These are phyloP conservation scores for Trichoderma sp. DNA, from an alignment of 2,329 filamentous ascomycete genomes.

Conservation along the genomic window DNA sequence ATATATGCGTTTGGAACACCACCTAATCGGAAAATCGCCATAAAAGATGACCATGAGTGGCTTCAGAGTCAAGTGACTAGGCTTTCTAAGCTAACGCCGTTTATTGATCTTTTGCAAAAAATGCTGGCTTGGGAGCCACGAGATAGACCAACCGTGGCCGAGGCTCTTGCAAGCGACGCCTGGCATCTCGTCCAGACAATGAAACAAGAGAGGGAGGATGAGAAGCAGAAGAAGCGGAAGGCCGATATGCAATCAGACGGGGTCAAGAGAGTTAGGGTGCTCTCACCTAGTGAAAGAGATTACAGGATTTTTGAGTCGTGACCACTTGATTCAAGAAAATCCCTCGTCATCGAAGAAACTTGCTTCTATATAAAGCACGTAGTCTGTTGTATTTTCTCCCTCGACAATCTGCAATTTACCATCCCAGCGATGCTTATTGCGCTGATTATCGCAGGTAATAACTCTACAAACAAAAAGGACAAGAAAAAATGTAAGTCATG, in stretches of 20 bases:
- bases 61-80: not conserved
- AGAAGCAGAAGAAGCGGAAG: not conserved
- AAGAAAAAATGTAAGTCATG: too few species aligned
- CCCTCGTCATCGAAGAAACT: too few species aligned
- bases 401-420: too few species aligned
- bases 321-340: too few species aligned
- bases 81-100: not conserved
- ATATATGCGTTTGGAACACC: not conserved
- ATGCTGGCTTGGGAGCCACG: not conserved
- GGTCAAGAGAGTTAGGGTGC: not conserved
- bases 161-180: not conserved
- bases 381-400: too few species aligned
- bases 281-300: not conserved
- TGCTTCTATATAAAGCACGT: too few species aligned
- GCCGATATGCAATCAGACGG: not conserved
- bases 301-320: not conserved
- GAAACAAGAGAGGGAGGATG: not conserved
- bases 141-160: not conserved
- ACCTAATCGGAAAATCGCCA: not conserved
- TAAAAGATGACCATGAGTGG: not conserved
- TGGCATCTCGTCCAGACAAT: not conserved
- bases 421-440: too few species aligned
- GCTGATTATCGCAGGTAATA: too few species aligned
- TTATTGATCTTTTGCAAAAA: not conserved
- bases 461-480: too few species aligned